These are phyloP conservation scores for Leucocoprinus birnbaumii DNA, from an alignment of 768 basidiomycete genomes.

Conservation along the genomic window DNA sequence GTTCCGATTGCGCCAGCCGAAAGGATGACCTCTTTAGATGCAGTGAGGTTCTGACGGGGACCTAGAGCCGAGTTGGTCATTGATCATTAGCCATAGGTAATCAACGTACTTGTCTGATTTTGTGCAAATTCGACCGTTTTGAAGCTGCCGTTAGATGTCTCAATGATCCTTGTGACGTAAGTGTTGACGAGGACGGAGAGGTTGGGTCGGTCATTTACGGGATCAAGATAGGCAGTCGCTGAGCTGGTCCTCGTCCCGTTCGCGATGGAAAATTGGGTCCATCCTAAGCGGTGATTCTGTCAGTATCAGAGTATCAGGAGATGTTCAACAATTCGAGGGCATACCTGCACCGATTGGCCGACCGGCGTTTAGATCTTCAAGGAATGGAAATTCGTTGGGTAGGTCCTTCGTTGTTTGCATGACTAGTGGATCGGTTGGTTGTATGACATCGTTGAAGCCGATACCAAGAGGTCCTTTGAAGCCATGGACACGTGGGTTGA, in stretches of 20 bases:
- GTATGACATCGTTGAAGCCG: neutral
- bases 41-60: slow-evolving; percentile 25
- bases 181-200: slow-evolving; percentile 29
- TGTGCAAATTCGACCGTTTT: neutral
- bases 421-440: neutral
- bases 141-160: slow-evolving; percentile 8
- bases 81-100: neutral
- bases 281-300: neutral
- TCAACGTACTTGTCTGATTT: neutral
- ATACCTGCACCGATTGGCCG: slow-evolving; percentile 10
- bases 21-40: slow-evolving; percentile 47
- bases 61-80: neutral
- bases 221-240: slow-evolving; percentile 31
- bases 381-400: slow-evolving; percentile 8
- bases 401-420: neutral
- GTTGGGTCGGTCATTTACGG: slow-evolving; percentile 27
- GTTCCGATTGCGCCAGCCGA: slow-evolving; percentile 21
- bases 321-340: neutral
- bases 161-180: slow-evolving; percentile 22
- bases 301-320: neutral
- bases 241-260: slow-evolving; percentile 22
- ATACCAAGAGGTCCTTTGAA: slow-evolving; percentile 8
- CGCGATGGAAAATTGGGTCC: slow-evolving; percentile 9
- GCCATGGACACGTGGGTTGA: slow-evolving; percentile 8
- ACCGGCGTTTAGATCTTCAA: neutral